A percentile compares a stretch with the other conserved stretches of the same genome.
Conservation (phyloP, 768 basidiomycete genomes). For the Russula abietina region DNA sequence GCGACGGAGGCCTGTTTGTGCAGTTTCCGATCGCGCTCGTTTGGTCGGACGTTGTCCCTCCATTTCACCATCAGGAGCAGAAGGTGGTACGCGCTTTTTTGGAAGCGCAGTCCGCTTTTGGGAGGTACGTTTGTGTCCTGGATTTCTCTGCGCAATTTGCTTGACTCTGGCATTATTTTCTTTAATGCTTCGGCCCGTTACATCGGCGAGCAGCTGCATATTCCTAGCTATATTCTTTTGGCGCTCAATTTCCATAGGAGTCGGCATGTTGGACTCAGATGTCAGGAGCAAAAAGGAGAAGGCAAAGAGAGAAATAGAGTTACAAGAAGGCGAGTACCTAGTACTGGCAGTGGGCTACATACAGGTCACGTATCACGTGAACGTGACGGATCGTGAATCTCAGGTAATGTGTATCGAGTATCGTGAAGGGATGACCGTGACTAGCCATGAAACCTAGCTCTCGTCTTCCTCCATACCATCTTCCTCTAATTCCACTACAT, state of each 20-base stretch:
- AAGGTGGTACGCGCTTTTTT: slow-evolving; percentile 10
- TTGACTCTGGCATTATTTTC: slow-evolving; percentile 3
- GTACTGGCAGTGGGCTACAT: no score
- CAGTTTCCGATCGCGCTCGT: slow-evolving; percentile 3
- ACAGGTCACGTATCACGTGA: slow-evolving; percentile 13
- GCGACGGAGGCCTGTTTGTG: slow-evolving; percentile 42
- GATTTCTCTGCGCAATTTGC: not conserved
- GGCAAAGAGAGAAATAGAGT: not conserved
- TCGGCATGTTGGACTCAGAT: slow-evolving; percentile 20
- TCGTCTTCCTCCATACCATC: slow-evolving; percentile 22
- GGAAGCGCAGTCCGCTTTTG: not conserved
- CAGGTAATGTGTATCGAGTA: no score
- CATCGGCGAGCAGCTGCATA: not conserved
- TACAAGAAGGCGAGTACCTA: not conserved
- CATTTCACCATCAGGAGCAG: not conserved
- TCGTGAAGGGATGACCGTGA: not conserved
- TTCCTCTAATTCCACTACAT: slow-evolving; percentile 23
- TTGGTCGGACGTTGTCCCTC: slow-evolving; percentile 3
- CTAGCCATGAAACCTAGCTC: slow-evolving; percentile 3
- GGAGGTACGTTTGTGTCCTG: slow-evolving; percentile 3
- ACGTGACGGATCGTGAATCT: slow-evolving; percentile 16
- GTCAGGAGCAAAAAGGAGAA: not conserved
- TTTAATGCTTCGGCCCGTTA: not conserved
- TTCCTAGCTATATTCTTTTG: slow-evolving; percentile 8
- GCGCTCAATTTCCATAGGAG: slow-evolving; percentile 16